phyloP scores from a whole-genome alignment of 108 stramenopile genomes.

The Aureococcus anophagefferens region DNA sequence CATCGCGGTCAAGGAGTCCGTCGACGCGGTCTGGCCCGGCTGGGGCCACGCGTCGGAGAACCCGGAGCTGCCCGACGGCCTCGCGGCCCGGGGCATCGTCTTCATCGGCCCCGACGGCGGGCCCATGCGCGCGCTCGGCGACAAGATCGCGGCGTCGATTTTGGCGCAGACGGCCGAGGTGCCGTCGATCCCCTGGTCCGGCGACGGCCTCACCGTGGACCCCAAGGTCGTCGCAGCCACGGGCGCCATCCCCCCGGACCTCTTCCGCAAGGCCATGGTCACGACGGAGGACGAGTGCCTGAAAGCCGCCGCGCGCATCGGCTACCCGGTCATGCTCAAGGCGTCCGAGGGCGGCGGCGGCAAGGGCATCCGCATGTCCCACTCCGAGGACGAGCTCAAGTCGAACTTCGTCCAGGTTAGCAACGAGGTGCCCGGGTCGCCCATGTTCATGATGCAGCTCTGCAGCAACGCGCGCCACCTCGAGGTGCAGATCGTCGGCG shows the following conservation, averaged over 20 bases:
- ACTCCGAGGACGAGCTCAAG: constrained; percentile 57
- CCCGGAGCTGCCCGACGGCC: constrained; percentile 80
- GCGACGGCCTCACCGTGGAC: constrained; percentile 63
- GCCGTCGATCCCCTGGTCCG: constrained; percentile 97
- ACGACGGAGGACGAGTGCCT: constrained; percentile 61
- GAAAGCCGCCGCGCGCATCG: constrained; percentile 67
- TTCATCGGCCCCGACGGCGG: constrained; percentile 96
- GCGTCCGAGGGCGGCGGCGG: constrained; percentile 98
- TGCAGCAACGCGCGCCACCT: constrained; percentile 75
- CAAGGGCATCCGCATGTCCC: constrained; percentile 80
- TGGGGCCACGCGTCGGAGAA: constrained; percentile 99
- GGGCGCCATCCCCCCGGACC: neutral
- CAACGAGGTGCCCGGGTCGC: constrained; percentile 87
- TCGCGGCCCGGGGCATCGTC: constrained; percentile 74
- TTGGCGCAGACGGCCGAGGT: constrained; percentile 97
- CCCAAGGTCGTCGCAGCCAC: neutral
- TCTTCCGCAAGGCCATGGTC: constrained; percentile 62
- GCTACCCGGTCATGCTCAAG: constrained; percentile 99
- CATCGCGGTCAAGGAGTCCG: constrained; percentile 85
- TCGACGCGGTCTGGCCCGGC: constrained; percentile 99
- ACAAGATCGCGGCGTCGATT: constrained; percentile 97
- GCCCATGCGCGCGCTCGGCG: constrained; percentile 97
- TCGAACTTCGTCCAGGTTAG: constrained; percentile 90
- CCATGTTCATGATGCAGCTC: constrained; percentile 56
- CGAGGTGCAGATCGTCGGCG: constrained; percentile 95